These are phyloP conservation scores for Hypoxylon fragiforme DNA, from an alignment of 495 filamentous ascomycete genomes.

Conservation along the genomic window DNA sequence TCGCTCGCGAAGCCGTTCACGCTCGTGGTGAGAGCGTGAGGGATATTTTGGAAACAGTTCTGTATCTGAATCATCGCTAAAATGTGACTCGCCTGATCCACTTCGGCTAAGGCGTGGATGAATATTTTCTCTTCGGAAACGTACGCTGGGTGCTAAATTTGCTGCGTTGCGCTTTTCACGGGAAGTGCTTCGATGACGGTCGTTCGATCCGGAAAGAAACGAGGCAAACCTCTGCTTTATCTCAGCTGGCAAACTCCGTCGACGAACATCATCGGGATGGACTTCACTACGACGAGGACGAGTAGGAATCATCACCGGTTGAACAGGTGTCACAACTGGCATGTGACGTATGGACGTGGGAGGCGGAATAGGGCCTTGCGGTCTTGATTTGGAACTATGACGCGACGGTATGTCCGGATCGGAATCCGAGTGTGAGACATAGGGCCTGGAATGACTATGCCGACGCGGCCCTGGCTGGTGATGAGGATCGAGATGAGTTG, in stretches of 20 bases:
- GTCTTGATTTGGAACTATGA: conserved; percentile 17
- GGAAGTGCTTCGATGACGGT: conserved; percentile 35
- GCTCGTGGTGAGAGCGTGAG: conserved; percentile 30
- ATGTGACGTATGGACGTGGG: conserved; percentile 32
- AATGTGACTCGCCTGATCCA: conserved; percentile 33
- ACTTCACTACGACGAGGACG: conserved; percentile 31
- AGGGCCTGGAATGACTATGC: conserved; percentile 37
- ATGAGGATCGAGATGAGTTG: conserved; percentile 32
- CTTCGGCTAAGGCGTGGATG: conserved; percentile 34
- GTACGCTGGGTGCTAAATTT: conserved; percentile 13
- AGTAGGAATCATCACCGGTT: conserved; percentile 16
- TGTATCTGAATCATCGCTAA: conserved; percentile 35
- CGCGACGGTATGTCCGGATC: conserved; percentile 27
- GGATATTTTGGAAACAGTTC: conserved; percentile 24
- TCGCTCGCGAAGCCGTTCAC: conserved; percentile 33
- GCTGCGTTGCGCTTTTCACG: conserved; percentile 24
- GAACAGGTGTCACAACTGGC: conserved; percentile 21
- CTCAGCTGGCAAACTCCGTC: conserved; percentile 31
- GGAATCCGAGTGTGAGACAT: conserved; percentile 24
- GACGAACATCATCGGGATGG: conserved; percentile 32
- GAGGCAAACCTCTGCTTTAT: conserved; percentile 37
- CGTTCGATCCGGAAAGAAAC: conserved; percentile 27
- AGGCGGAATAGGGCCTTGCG: conserved; percentile 27
- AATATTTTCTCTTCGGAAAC: conserved; percentile 24
- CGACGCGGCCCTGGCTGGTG: conserved; percentile 27